Conservation (phyloP, 306 rosid genomes). For the Mimosa pudica region DNA sequence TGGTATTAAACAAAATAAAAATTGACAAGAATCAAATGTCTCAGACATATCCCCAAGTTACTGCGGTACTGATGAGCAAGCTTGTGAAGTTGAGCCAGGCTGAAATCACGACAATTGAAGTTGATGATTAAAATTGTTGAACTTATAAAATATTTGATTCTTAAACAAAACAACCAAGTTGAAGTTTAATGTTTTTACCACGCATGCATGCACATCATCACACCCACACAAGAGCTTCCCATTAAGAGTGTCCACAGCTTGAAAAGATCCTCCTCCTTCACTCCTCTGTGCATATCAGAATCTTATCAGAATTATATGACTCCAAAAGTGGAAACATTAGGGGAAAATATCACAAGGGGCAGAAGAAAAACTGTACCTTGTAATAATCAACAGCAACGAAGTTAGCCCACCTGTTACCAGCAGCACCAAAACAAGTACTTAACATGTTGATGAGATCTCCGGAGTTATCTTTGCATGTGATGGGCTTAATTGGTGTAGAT, state of each 20-base stretch:
- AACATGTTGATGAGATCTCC: conserved; percentile 58
- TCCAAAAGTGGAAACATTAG: neutral
- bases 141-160: neutral
- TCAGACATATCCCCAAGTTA: neutral
- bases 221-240: conserved; percentile 78
- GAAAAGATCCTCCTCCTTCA: conserved; percentile 85
- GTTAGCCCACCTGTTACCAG: conserved; percentile 75
- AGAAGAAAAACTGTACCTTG: conserved; percentile 43
- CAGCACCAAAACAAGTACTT: conserved; percentile 60
- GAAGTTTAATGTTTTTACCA: conserved; percentile 39
- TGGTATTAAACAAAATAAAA: neutral
- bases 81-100: conserved; percentile 51
- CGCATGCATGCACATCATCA: conserved; percentile 62
- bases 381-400: conserved; percentile 73
- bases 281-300: conserved; percentile 59
- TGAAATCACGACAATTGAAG: conserved; percentile 36
- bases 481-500: conserved; percentile 51
- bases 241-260: conserved; percentile 72
- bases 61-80: conserved; percentile 38
- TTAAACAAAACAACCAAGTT: neutral
- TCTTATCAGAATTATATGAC: neutral
- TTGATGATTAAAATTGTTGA: neutral
- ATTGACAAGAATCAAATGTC: neutral
- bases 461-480: conserved; percentile 60
- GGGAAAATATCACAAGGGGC: neutral